These are phyloP conservation scores for Talaromyces rugulosus DNA, from an alignment of 2,329 filamentous ascomycete species.

Conservation along the genomic window DNA sequence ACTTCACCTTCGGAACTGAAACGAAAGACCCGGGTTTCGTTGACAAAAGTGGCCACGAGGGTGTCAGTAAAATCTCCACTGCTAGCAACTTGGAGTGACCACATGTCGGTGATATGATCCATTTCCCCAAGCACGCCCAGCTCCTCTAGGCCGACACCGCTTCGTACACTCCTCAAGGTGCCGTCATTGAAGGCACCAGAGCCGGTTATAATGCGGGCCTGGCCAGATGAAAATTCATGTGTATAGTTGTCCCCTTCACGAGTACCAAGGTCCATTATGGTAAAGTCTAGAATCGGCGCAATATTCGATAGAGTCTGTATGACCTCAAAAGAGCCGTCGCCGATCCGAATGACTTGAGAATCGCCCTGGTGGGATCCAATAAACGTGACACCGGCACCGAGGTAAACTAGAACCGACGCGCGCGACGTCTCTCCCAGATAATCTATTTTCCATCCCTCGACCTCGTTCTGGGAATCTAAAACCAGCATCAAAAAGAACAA, in stretches of 20 bases:
- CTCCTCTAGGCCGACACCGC: conserved; percentile 88
- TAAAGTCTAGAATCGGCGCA: conserved; percentile 87
- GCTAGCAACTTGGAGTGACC: conserved; percentile 57
- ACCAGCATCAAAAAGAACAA: conserved; percentile 80
- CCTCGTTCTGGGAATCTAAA: conserved; percentile 59
- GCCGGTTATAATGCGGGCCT: conserved; percentile 87
- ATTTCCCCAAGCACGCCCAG: conserved; percentile 77
- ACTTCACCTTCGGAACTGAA: conserved; percentile 73
- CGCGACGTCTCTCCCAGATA: conserved; percentile 66
- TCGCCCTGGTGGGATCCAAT: conserved; percentile 91
- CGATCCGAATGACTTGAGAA: conserved; percentile 71
- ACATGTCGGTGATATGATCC: conserved; percentile 67
- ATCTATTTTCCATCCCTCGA: conserved; percentile 68
- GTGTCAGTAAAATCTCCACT: conserved; percentile 54
- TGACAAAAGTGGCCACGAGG: conserved; percentile 73
- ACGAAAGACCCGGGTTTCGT: conserved; percentile 76
- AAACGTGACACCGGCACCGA: conserved; percentile 66
- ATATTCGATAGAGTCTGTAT: conserved; percentile 79
- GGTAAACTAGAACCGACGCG: conserved; percentile 73
- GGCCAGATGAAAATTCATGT: conserved; percentile 90
- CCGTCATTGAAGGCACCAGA: conserved; percentile 89
- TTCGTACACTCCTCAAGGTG: conserved; percentile 82
- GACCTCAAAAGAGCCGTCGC: conserved; percentile 59
- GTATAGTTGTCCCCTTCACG: conserved; percentile 71
- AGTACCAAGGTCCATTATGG: conserved; percentile 93